Evolutionary conservation across 805 yeast species (phyloP).

Genomic region (Candida parachauliodes): DNA sequence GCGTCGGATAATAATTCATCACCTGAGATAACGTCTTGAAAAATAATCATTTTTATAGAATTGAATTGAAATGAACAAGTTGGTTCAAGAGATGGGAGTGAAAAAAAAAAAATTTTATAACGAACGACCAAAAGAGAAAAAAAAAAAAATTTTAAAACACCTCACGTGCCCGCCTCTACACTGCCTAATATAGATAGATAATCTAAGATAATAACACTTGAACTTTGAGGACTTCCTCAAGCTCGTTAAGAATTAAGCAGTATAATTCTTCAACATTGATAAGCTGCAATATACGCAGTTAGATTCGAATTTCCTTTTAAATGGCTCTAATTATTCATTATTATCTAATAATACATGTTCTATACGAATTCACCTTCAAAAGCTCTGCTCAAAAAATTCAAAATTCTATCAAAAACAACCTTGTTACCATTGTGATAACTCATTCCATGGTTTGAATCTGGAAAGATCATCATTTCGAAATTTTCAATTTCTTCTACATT

Average conservation of each 20-base stretch:
- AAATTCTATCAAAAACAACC: slow-evolving; percentile 57
- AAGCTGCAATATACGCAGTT: no score
- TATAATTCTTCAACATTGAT: no score
- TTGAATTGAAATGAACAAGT: slow-evolving; percentile 6
- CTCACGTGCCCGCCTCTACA: slow-evolving; percentile 13
- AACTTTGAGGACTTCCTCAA: no score
- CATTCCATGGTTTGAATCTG: slow-evolving; percentile 77
- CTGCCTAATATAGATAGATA: slow-evolving; percentile 11
- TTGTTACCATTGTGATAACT: slow-evolving; percentile 67
- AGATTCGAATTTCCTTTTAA: no score
- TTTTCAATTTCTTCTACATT: slow-evolving; percentile 76
- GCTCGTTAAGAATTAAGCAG: no score
- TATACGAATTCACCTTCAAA: slow-evolving; percentile 15
- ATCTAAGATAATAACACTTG: background rate
- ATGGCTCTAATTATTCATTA: no score
- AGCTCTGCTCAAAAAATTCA: slow-evolving; percentile 16
- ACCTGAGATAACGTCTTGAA: slow-evolving; percentile 77
- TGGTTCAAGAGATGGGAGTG: slow-evolving; percentile 1
- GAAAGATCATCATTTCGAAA: slow-evolving; percentile 74
- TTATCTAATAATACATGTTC: no score
- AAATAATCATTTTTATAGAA: slow-evolving; percentile 36
- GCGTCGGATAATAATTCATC: slow-evolving; percentile 98
- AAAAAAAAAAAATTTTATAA: slow-evolving; percentile 8
- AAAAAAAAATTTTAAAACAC: slow-evolving; percentile 7
- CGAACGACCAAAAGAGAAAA: slow-evolving; percentile 3